phyloP scores from a whole-genome alignment of 257 asterid species.

The Jaltomata sinuosa region DNA sequence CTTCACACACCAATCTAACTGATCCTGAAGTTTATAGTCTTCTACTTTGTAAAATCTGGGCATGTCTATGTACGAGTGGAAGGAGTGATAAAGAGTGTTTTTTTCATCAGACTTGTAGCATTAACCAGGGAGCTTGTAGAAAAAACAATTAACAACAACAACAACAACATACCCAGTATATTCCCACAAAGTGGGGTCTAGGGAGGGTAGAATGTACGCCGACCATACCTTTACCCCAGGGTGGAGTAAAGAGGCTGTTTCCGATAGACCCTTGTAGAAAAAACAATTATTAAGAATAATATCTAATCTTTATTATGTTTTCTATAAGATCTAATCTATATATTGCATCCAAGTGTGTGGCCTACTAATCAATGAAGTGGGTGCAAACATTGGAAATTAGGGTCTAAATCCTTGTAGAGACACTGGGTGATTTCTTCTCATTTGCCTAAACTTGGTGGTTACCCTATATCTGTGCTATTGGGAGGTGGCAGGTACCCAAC shows the following conservation, averaged over 20 bases:
- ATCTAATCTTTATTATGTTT: background rate
- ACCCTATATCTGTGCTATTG: background rate
- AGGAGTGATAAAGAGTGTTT: background rate
- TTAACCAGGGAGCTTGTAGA: background rate
- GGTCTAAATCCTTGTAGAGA: background rate
- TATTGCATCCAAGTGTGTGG: background rate
- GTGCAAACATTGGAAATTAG: background rate
- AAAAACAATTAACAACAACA: background rate
- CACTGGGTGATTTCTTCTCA: background rate
- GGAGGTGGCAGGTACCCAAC: background rate
- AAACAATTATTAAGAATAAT: background rate
- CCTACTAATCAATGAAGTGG: background rate
- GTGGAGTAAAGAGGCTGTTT: no score
- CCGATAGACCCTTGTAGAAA: background rate
- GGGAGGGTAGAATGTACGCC: no score
- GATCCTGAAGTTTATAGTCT: background rate
- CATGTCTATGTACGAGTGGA: background rate
- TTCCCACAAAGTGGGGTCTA: no score
- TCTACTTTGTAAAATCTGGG: background rate
- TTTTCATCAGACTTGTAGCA: background rate
- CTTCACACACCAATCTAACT: background rate
- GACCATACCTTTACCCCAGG: no score
- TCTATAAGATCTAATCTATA: background rate
- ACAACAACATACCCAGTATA: no score
- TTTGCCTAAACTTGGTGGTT: background rate